A percentile compares a stretch with the other conserved stretches of the same genome.
Evolutionary conservation across 2,329 filamentous ascomycete species (phyloP).

Genomic region (Aurifilum marmelostoma): DNA sequence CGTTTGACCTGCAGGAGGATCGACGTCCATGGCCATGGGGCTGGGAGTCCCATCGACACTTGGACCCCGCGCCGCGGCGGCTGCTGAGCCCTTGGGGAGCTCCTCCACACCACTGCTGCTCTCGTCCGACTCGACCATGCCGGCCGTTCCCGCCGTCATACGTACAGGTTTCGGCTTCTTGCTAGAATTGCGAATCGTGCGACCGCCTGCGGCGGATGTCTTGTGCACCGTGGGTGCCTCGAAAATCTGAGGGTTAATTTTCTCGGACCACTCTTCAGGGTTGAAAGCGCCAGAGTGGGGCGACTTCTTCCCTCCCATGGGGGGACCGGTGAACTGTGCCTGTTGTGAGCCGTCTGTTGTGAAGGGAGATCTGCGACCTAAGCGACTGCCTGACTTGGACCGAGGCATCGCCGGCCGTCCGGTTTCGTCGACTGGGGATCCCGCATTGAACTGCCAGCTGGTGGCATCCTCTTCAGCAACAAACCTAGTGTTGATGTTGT

Average conservation of each 20-base stretch:
- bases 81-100: conserved; percentile 31
- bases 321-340: conserved; percentile 31
- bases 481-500: conserved; percentile 67
- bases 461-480: conserved; percentile 50
- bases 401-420: conserved; percentile 39
- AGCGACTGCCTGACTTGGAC: conserved; percentile 45
- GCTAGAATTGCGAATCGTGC: conserved; percentile 49
- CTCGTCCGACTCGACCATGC: conserved; percentile 51
- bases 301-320: conserved; percentile 31
- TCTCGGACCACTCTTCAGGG: conserved; percentile 56
- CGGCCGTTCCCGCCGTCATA: conserved; percentile 49
- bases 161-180: conserved; percentile 66
- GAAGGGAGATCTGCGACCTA: conserved; percentile 46
- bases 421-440: conserved; percentile 37
- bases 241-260: conserved; percentile 60
- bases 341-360: conserved; percentile 33
- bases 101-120: conserved; percentile 46
- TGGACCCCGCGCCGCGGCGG: conserved; percentile 11
- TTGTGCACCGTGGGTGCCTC: conserved; percentile 47
- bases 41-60: conserved; percentile 41
- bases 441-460: conserved; percentile 57
- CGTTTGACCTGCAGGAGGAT: conserved; percentile 49
- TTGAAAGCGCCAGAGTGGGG: conserved; percentile 46
- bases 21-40: conserved; percentile 68
- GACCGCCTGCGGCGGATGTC: conserved; percentile 49